These are phyloP conservation scores for Gypsophila paniculata DNA, from an alignment of 179 eudicot genomes.

Conservation along the genomic window DNA sequence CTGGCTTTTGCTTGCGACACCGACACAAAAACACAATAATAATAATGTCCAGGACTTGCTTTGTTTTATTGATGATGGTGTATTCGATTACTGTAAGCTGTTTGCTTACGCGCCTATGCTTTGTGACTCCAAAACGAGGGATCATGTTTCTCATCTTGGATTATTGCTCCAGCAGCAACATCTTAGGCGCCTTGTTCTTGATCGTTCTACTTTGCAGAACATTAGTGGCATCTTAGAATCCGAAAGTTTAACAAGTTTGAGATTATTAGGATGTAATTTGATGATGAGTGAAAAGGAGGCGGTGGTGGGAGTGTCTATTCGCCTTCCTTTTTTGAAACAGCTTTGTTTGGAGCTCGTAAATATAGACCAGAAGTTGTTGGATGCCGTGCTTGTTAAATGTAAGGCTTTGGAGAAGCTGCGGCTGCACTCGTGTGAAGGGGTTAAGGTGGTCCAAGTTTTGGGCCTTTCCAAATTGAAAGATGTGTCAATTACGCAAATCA, in stretches of 20 bases:
- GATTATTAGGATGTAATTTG: background rate
- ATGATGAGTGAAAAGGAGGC: too few species aligned
- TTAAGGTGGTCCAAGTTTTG: slow-evolving; percentile 3
- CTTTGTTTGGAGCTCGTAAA: background rate
- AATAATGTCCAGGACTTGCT: too few species aligned
- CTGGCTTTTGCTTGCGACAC: too few species aligned
- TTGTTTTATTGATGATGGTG: too few species aligned
- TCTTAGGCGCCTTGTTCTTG: too few species aligned
- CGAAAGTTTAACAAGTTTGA: background rate
- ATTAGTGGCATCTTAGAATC: background rate
- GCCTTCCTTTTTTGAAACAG: background rate
- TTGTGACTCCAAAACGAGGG: too few species aligned
- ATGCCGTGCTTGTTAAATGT: background rate
- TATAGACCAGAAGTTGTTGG: background rate
- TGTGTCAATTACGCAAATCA: background rate
- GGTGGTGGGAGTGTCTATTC: background rate
- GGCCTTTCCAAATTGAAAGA: background rate
- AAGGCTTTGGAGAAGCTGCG: background rate
- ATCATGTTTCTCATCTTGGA: too few species aligned
- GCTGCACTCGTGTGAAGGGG: background rate
- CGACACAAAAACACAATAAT: too few species aligned
- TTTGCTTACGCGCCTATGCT: too few species aligned
- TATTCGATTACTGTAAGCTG: too few species aligned
- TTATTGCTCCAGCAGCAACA: too few species aligned
- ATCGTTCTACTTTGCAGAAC: background rate